These are phyloP conservation scores for Straminergon stramineum DNA, from an alignment of 225 moss, liverwort and hornwort species.

Conservation along the genomic window DNA sequence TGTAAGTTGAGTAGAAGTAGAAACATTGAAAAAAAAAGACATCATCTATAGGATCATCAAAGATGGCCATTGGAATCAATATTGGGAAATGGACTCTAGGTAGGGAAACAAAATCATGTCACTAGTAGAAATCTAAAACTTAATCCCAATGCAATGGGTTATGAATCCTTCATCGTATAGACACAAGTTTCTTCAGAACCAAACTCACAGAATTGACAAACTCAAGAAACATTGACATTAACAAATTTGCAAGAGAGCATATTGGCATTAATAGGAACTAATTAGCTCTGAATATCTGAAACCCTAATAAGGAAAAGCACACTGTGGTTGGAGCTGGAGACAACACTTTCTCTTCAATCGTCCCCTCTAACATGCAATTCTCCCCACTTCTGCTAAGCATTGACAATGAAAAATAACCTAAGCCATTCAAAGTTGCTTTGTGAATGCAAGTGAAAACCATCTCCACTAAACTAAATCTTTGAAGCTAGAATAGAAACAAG, in stretches of 20 bases:
- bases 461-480: too few relatives aligned
- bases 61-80: fast-evolving
- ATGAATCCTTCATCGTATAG: fast-evolving
- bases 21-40: not conserved
- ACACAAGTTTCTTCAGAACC: fast-evolving
- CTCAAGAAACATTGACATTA: not conserved
- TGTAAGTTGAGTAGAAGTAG: too few relatives aligned
- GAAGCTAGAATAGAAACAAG: too few relatives aligned
- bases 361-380: not conserved
- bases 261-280: too few relatives aligned
- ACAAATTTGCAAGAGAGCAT: not conserved
- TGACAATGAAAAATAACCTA: not conserved
- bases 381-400: fast-evolving
- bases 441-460: too few relatives aligned
- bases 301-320: fast-evolving
- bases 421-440: too few relatives aligned
- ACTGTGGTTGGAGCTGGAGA: fast-evolving
- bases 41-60: fast-evolving
- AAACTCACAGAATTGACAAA: fast-evolving
- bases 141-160: not conserved
- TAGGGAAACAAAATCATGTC: too few relatives aligned
- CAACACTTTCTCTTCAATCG: fast-evolving
- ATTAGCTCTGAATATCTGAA: not conserved
- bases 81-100: fast-evolving
- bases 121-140: not conserved